phyloP scores from a whole-genome alignment of 2,329 filamentous ascomycete genomes.

The Eutypella sp. region DNA sequence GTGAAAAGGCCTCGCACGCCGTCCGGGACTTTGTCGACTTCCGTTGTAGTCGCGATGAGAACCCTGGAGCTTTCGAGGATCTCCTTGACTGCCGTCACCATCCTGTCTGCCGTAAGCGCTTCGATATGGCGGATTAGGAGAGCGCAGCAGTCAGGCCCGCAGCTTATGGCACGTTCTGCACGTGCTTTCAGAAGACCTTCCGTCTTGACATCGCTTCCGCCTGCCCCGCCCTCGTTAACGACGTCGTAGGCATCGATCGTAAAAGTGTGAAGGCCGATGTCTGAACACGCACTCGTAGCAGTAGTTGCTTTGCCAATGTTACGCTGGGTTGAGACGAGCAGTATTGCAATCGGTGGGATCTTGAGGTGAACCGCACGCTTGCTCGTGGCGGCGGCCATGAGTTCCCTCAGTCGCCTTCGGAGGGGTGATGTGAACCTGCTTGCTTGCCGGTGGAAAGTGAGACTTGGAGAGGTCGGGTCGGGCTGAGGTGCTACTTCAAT shows the following conservation, averaged over 20 bases:
- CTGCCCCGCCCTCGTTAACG: conserved; percentile 81
- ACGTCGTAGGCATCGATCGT: conserved; percentile 90
- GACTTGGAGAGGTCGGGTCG: conserved; percentile 31
- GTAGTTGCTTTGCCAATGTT: conserved; percentile 88
- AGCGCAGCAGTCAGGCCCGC: conserved; percentile 76
- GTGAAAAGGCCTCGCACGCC: conserved; percentile 87
- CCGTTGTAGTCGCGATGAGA: conserved; percentile 88
- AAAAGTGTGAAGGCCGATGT: conserved; percentile 88
- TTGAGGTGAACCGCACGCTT: conserved; percentile 79
- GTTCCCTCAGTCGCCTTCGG: conserved; percentile 69
- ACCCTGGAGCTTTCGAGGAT: conserved; percentile 76
- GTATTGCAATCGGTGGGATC: conserved; percentile 81
- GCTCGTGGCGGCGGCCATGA: conserved; percentile 85
- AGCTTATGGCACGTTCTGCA: conserved; percentile 82
- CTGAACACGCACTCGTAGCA: conserved; percentile 71
- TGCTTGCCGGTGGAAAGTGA: conserved; percentile 40
- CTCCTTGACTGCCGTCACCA: conserved; percentile 78
- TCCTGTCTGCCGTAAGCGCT: conserved; percentile 83
- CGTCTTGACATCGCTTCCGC: conserved; percentile 87
- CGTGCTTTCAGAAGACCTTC: conserved; percentile 85
- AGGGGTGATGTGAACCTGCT: conserved; percentile 52
- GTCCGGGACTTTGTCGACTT: conserved; percentile 90
- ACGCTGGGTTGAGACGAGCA: conserved; percentile 86
- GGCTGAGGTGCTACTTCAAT: conserved; percentile 60
- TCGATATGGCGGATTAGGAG: conserved; percentile 88